Conservation (phyloP, 371 early-diverging fungal species). For the Umbelopsis sp. region DNA sequence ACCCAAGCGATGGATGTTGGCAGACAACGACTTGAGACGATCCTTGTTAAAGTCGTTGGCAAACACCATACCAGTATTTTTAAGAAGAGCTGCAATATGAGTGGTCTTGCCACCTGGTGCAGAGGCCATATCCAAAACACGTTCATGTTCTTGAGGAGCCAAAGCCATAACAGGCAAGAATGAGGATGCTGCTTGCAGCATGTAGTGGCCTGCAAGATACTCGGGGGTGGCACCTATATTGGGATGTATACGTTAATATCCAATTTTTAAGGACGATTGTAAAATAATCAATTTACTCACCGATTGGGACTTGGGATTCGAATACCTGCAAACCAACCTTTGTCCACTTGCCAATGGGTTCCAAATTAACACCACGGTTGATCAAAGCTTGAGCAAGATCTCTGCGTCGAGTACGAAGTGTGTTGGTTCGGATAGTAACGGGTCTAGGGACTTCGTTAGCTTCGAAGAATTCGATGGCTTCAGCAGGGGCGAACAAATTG, state of each 20-base stretch:
- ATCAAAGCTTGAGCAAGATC: slow-evolving; percentile 95
- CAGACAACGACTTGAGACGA: slow-evolving; percentile 88
- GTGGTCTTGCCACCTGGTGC: slow-evolving; percentile 99
- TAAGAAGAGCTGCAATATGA: slow-evolving; percentile 94
- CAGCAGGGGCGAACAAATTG: slow-evolving; percentile 87
- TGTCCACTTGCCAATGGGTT: slow-evolving; percentile 95
- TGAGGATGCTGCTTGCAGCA: slow-evolving; percentile 98
- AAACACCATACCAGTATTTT: slow-evolving; percentile 98
- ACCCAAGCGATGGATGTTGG: slow-evolving; percentile 96
- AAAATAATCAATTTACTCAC: slow-evolving; percentile 24
- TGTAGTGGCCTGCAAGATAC: slow-evolving; percentile 99
- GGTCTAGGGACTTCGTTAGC: slow-evolving; percentile 99
- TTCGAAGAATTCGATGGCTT: slow-evolving; percentile 97
- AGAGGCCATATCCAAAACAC: slow-evolving; percentile 98
- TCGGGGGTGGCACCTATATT: slow-evolving; percentile 95
- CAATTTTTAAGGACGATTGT: not conserved
- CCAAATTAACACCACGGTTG: slow-evolving; percentile 97
- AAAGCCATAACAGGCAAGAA: slow-evolving; percentile 98
- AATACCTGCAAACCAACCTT: slow-evolving; percentile 92
- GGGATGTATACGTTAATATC: not conserved
- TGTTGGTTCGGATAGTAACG: slow-evolving; percentile 97
- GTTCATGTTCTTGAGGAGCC: slow-evolving; percentile 91
- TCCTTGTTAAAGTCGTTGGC: slow-evolving; percentile 98
- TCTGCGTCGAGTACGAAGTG: slow-evolving; percentile 91
- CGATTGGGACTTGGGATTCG: slow-evolving; percentile 89